Conservation (phyloP, 441 rosid species). For the Viola pubescens region DNA sequence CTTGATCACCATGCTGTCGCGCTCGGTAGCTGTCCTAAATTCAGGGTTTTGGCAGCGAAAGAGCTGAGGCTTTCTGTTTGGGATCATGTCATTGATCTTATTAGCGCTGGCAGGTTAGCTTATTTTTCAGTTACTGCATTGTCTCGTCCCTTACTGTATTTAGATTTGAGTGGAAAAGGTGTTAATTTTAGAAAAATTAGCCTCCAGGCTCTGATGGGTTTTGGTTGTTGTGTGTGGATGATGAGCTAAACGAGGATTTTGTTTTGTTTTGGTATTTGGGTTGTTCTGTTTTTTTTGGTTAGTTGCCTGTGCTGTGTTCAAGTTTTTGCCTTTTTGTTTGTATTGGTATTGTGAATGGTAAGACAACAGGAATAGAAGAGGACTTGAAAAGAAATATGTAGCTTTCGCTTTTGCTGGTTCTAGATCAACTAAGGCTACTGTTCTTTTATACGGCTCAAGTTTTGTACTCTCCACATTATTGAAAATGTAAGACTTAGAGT, state of each 20-base stretch:
- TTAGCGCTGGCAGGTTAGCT: slow-evolving; percentile 50
- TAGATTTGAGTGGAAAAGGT: neutral
- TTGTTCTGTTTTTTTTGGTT: neutral
- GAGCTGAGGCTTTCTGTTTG: slow-evolving; percentile 60
- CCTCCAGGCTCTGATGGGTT: neutral
- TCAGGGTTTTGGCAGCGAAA: slow-evolving; percentile 60
- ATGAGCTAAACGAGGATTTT: neutral
- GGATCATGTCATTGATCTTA: slow-evolving; percentile 57
- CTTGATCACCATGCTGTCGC: slow-evolving; percentile 93
- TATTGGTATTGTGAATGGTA: too few species aligned
- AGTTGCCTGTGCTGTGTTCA: neutral
- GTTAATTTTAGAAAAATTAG: neutral
- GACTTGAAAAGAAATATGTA: too few species aligned
- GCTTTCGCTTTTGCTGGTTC: too few species aligned
- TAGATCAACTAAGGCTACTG: too few species aligned
- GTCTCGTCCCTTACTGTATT: neutral
- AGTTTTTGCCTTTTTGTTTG: too few species aligned
- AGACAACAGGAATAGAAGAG: too few species aligned
- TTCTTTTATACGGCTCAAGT: too few species aligned
- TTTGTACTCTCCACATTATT: too few species aligned
- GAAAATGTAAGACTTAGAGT: too few species aligned
- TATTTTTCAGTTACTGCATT: neutral
- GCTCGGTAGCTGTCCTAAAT: slow-evolving; percentile 96
- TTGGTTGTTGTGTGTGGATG: neutral
- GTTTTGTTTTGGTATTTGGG: neutral